Evolutionary conservation across 495 filamentous ascomycete species (phyloP), one percentile per base, ranked within the genome.

Genomic region (Tuber calosporum): DNA sequence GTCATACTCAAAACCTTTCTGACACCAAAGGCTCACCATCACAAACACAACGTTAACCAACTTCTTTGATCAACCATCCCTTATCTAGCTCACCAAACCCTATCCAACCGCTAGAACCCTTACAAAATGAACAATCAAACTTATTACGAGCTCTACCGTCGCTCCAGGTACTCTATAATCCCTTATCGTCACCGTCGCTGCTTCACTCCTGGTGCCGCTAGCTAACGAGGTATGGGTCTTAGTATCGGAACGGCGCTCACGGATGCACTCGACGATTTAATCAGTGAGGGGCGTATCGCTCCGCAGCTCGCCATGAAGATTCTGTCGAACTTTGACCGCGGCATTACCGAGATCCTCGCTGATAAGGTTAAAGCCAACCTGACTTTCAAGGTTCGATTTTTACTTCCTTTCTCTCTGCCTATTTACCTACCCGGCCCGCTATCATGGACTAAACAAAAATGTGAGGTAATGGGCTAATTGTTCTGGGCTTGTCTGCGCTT

Each of bases 291-390:
- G 73, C 90, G 91, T 58, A 97, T 99, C 83, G 93, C 97, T 84
- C 96, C 96, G 30, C 96, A 99, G 84, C 89, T 98, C 48, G 96
- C 96, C 41, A 97, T 97, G 93, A 97, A 97, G 86, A 92, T 99
- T 71, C 86, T 99, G 69, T 89, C 88, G 69, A 93, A 95, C 84
- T 98, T 97, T 83, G 96, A 99, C 82, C 88, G 91, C 72, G 87
- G 89, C 68, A 91, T 99, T 70, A 90, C 95, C 19, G 92, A 97
- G 79, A 90, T 96, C 4, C 84, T 99, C 72, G 89, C 90, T 39
- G 92, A 96, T 0, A 96, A 91, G 83, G 94, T 98, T 77, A 96
- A 95, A 84, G 87, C 93, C 38, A 89, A 94, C 58, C 83, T 98
- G 84, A 91, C 88, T 9, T 99, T 99, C 87, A 99, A 99, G 92